A percentile compares a stretch with the other conserved stretches of the same genome.
These are phyloP conservation scores for Haplosporangium sp. DNA, from an alignment of 371 early-diverging fungal genomes.

Conservation along the genomic window DNA sequence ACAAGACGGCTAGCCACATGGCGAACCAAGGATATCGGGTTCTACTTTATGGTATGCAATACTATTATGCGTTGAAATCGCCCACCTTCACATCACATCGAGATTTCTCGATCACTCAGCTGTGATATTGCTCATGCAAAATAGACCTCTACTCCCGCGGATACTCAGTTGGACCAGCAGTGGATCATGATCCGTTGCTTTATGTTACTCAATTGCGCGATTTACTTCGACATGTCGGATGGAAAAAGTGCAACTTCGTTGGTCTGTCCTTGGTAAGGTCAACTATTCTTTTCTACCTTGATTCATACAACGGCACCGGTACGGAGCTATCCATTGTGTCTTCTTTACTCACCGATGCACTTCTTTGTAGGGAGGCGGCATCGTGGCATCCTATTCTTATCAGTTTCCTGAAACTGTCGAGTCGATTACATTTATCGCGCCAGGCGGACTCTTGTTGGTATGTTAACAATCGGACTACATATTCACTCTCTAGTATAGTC, in stretches of 20 bases:
- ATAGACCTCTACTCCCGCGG: constrained; percentile 53
- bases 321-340: not conserved
- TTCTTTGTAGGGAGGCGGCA: constrained; percentile 38
- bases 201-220: constrained; percentile 43
- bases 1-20: constrained; percentile 31
- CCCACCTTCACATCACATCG: not conserved
- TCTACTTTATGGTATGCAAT: constrained; percentile 38
- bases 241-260: constrained; percentile 48
- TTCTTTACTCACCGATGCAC: not conserved
- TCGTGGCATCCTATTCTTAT: constrained; percentile 34
- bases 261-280: constrained; percentile 36
- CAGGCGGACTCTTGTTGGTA: constrained; percentile 43
- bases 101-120: too few species aligned
- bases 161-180: constrained; percentile 43
- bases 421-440: constrained; percentile 41
- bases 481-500: not conserved
- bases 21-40: constrained; percentile 43
- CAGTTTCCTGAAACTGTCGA: constrained; percentile 33
- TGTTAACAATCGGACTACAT: too few species aligned
- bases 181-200: constrained; percentile 34
- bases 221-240: constrained; percentile 32
- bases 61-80: not conserved
- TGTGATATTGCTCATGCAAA: not conserved
- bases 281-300: not conserved
- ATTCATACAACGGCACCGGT: not conserved